Evolutionary conservation across 176 grass and related monocot species (phyloP).

Genomic region (Stipa capillata): DNA sequence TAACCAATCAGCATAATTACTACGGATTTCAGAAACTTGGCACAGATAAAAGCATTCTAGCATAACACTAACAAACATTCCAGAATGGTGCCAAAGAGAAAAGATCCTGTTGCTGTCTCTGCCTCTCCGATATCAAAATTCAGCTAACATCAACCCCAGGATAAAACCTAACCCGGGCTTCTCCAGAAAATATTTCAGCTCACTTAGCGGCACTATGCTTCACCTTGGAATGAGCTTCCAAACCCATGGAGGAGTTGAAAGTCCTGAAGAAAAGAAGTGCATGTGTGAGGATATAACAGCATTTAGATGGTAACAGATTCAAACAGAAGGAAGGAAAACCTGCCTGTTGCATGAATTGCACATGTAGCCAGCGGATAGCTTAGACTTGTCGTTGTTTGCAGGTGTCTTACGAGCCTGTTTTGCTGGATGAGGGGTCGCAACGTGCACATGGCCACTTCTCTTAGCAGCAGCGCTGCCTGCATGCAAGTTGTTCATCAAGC

Average conservation of each 20-base stretch:
- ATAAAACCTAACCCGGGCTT: background rate
- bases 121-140: background rate
- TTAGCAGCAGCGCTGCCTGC: too few species aligned
- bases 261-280: background rate
- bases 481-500: background rate
- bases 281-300: background rate
- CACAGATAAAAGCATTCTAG: background rate
- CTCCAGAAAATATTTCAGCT: background rate
- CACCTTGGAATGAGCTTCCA: conserved; percentile 11
- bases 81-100: background rate
- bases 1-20: background rate
- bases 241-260: background rate
- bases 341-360: conserved; percentile 78
- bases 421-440: background rate
- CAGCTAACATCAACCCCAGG: background rate
- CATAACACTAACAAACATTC: background rate
- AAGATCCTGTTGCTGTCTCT: background rate
- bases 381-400: conserved; percentile 41
- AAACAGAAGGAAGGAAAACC: background rate
- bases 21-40: background rate
- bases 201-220: background rate
- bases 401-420: conserved; percentile 3
- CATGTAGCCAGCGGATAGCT: conserved; percentile 32
- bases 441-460: background rate
- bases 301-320: background rate